Evolutionary conservation across 1,284 basidiomycete species (phyloP), one percentile per base, ranked within the genome.

Genomic region (Somion occarium): DNA sequence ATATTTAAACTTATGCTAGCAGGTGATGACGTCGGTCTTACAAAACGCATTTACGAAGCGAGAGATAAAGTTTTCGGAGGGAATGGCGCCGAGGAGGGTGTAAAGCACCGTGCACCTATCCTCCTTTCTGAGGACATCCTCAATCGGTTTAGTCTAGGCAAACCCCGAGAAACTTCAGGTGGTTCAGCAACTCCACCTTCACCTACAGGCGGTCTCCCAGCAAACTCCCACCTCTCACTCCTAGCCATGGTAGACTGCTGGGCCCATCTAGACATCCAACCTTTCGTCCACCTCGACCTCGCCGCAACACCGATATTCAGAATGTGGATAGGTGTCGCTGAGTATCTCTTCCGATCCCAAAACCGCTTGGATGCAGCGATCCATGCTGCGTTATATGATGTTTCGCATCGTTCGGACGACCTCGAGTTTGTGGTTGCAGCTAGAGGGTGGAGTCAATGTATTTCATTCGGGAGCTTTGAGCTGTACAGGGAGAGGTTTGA

Each of bases 221-320:
- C 82, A 27, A 99, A 99, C 68, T 97, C 93, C 11, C 97, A 99
- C 68, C 82, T 99, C 49, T 88, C 93, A 7, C 76, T 99, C n/a
- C 80, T 99, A 42, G 94, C 95, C 15, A 99, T 99, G 91, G 97
- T 98, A 27, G 97, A 99, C 69, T 97, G 93, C 65, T 99, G 96
- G 97, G 87, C 92, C 9, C 79, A 82, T 44, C 82, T 98, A 49
- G 75, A 75, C 3, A 94, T 98, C 65, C 82, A 91, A 52, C 97
- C 96, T 0, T 98, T 93, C 65, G 83, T 84, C 38, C 94, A 99
- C 71, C 84, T 99, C 53, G 82, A 90, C 23, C 82, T 99, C 39
- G 96, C 96, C 0, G 96, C 95, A 4, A 99, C 96, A 2, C 96
- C 97, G 0, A 82, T 98, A 47, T 99, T 99, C 72, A 83, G 94